Evolutionary conservation across 176 grass and related monocot species (phyloP), one percentile per base, ranked within the genome.

Genomic region (Chloris gayana): DNA sequence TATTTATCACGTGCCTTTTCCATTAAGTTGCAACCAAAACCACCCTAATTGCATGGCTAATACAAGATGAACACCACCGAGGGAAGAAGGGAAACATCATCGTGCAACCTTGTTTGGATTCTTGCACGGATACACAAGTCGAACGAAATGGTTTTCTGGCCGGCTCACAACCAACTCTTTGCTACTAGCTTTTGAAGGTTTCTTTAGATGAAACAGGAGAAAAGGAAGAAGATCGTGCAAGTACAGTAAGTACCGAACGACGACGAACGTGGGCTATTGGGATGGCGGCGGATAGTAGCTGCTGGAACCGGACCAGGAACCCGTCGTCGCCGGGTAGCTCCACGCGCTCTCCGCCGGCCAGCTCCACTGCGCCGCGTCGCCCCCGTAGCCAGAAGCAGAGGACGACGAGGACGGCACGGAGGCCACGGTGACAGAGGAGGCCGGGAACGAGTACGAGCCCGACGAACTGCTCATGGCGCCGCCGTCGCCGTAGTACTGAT

Each of bases 231-330:
- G 44, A 77, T n/a, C 64, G 39, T 8, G 9, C 29, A 67, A 22
- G 49, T 3, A 45, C 11, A 37, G 35, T 37, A 37, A n/a, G n/a
- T 37, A 37, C 35, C 35, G 35, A 37, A 37, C 35, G 35, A n/a
- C 14, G 18, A 19, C 1, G 27, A 53, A 13, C 57, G 30, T 26
- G 47, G 64, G 18, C 81, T 76, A 81, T 31, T 89, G 30, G 49
- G 84, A 42, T 44, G 88, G 70, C 11, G 83, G 88, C 49, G 88
- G 83, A 37, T 82, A 86, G 25, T 74, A 39, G 83, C 61, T 74
- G 83, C 68, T 79, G 5, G 83, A 82, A 18, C 9, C 73, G 18
- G 87, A 82, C 78, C 83, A 89, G 13, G 78, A 85, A 9, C 72
- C 25, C 67, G 87, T 85, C 0, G 68, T 63, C 32, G 73, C 68